Conservation (phyloP, 116 monocot species). For the Phalaenopsis hybrid region DNA sequence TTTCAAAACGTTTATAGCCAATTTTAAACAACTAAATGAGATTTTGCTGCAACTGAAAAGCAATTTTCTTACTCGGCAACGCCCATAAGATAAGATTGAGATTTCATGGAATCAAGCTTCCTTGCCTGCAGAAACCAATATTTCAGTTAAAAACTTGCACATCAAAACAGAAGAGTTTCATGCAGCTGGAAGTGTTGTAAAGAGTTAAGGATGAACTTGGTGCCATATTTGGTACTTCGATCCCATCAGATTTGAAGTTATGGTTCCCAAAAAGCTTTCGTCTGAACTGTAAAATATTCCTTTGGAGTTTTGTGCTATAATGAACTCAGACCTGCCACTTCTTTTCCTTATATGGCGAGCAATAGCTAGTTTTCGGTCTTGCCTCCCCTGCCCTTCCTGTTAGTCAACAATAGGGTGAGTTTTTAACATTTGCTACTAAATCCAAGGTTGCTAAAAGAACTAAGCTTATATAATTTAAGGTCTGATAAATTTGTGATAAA, state of each 20-base stretch:
- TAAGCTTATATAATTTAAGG: too few relatives aligned
- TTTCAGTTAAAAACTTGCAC: not conserved
- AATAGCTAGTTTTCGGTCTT: conserved; percentile 83
- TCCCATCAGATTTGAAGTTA: conserved; percentile 83
- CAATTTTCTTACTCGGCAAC: conserved; percentile 50
- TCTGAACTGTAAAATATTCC: conserved; percentile 56
- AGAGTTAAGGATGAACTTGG: conserved; percentile 39
- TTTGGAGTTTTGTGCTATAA: conserved; percentile 61
- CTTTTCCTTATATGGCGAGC: conserved; percentile 56
- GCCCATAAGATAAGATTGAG: conserved; percentile 51
- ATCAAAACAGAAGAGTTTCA: not conserved
- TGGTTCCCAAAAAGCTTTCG: conserved; percentile 68
- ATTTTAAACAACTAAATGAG: not conserved
- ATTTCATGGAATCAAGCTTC: conserved; percentile 20
- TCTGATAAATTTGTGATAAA: too few relatives aligned
- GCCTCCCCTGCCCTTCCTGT: conserved; percentile 91
- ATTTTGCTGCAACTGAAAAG: not conserved
- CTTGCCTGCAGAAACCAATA: conserved; percentile 36
- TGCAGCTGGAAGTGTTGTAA: not conserved
- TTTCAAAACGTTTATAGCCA: too few relatives aligned
- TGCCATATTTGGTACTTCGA: conserved; percentile 90
- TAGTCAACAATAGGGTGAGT: too few relatives aligned
- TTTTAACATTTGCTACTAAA: too few relatives aligned
- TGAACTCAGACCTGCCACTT: conserved; percentile 70
- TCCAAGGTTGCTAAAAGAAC: too few relatives aligned